Conservation (phyloP, 2,329 filamentous ascomycete species). For the Pseudogymnoascus pannorum region DNA sequence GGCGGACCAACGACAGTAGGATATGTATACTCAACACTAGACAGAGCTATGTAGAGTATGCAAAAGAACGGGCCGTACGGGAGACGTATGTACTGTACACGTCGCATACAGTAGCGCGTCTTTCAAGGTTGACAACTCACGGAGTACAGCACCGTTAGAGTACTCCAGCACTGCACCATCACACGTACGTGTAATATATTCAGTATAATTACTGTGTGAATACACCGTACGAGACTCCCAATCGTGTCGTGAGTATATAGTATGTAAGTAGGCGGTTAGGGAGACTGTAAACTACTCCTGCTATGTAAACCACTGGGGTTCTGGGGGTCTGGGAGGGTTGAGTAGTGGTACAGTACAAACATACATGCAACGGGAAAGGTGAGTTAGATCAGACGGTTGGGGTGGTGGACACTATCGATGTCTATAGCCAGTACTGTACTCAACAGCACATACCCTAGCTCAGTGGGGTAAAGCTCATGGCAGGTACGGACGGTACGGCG, state of each 20-base stretch:
- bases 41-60: not conserved
- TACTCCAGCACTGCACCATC: not conserved
- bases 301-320: no score
- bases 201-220: not conserved
- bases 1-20: no score
- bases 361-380: not conserved
- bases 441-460: no score
- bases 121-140: not conserved
- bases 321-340: no score
- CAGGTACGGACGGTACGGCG: conserved; percentile 2
- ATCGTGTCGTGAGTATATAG: not conserved
- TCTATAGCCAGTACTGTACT: not conserved
- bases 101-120: conserved; percentile 1
- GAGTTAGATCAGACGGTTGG: conserved; percentile 1
- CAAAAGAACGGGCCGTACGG: not conserved
- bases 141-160: not conserved
- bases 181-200: not conserved
- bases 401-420: not conserved
- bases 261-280: no score
- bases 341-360: not conserved
- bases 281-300: no score
- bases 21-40: no score
- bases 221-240: not conserved
- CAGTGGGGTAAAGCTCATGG: conserved; percentile 3
- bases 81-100: not conserved